phyloP scores from a whole-genome alignment of 2,329 filamentous ascomycete genomes.

The Calonectria pauciramosa region DNA sequence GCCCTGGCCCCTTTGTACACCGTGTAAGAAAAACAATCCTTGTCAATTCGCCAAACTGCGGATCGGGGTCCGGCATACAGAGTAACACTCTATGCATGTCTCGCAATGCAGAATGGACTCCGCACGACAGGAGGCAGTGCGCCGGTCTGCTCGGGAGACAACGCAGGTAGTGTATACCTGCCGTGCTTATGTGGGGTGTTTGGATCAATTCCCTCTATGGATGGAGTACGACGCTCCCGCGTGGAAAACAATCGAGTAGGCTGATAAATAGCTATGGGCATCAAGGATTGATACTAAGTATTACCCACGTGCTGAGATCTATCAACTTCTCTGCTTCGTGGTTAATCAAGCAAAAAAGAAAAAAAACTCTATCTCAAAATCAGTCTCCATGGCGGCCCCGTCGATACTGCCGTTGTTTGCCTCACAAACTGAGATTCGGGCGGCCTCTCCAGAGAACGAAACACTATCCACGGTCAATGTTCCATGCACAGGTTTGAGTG shows the following conservation, averaged over 20 bases:
- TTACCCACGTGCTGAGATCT: neutral
- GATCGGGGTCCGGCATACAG: neutral
- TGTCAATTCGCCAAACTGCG: neutral
- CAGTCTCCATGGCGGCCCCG: neutral
- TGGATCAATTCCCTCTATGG: neutral
- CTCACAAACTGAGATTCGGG: neutral
- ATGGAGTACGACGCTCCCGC: neutral
- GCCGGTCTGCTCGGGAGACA: neutral
- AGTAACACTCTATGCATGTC: neutral
- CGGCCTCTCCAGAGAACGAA: neutral
- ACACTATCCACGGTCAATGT: neutral
- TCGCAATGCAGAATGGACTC: neutral
- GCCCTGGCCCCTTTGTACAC: neutral
- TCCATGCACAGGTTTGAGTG: neutral
- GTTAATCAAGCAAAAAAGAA: neutral
- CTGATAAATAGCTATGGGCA: neutral
- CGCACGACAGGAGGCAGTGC: neutral
- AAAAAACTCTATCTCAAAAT: neutral
- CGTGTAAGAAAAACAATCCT: neutral
- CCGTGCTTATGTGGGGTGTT: neutral
- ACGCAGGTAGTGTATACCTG: neutral
- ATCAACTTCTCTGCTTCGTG: neutral
- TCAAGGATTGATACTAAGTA: neutral
- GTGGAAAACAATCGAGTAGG: neutral
- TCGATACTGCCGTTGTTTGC: conserved; percentile 3